Conservation (phyloP, 2,329 filamentous ascomycete genomes). For the Orbilia ellipsospora region DNA sequence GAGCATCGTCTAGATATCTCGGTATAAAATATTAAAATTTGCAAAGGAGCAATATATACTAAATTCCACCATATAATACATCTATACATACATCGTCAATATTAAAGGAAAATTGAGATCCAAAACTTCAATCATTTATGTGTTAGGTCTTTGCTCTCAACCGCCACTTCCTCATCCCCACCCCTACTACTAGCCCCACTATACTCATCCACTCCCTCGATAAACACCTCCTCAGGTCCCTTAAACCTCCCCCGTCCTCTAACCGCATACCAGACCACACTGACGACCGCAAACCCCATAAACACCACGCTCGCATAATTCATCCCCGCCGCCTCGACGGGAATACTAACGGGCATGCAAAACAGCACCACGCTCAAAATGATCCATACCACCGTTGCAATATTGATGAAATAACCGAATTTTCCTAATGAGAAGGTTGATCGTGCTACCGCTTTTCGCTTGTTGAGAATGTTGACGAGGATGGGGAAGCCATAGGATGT, state of each 20-base stretch:
- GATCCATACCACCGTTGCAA: conserved; percentile 77
- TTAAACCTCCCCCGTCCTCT: conserved; percentile 74
- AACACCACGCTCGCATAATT: conserved; percentile 77
- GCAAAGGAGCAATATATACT: no score
- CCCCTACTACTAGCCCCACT: neutral
- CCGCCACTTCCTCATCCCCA: no score
- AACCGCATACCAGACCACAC: conserved; percentile 72
- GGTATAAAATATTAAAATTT: no score
- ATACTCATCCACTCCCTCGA: conserved; percentile 25
- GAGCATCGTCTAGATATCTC: neutral
- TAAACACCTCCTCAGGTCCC: conserved; percentile 65
- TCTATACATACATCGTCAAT: no score
- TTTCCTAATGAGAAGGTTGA: conserved; percentile 76
- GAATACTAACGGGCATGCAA: conserved; percentile 76
- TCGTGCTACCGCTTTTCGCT: conserved; percentile 73
- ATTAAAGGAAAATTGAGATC: neutral
- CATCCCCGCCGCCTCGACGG: conserved; percentile 70
- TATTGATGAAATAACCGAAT: conserved; percentile 76
- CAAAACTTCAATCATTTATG: no score
- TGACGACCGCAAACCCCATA: conserved; percentile 71
- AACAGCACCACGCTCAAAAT: conserved; percentile 76
- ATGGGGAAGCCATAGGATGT: conserved; percentile 81
- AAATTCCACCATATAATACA: no score
- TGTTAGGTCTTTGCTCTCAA: no score
- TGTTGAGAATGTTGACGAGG: conserved; percentile 74